Base-by-base conservation (phyloP, 352 stramenopile species). In the Globisporangium radiosum region DNA sequence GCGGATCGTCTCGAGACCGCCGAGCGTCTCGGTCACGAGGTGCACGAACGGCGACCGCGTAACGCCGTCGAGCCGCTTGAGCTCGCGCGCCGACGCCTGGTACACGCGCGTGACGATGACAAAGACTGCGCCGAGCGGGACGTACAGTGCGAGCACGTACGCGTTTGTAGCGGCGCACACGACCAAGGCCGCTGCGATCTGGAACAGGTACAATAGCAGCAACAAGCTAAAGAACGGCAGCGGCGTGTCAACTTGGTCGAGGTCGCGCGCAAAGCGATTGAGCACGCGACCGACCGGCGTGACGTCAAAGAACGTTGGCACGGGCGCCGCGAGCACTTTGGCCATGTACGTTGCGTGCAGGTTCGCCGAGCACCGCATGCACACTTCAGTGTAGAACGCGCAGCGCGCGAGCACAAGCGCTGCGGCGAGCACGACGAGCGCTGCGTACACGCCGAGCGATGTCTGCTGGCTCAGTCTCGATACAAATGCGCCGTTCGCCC, bases 1-100 rank as follows among this genome's bases (percentile, higher is more conserved):
- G 15, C 84, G 75, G 54, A 95, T 85, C 7, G 81, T 88, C 37
- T 72, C 69, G 52, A 94, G 62, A 8, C 86, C 86, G 57, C 78
- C 76, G 36, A 90, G 60, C 5, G 95, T 98, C 69, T 99, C 88
- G 1, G 79, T 90, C 44, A 98, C 88, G 59, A 97, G 79, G 4
- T 85, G 77, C 71, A 98, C 98, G 38, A 99, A 82, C 6, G 95
- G 96, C 43, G 81, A 77, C 47, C 78, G 76, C 5, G 76, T 75
- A 33, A 83, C 75, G 36, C 69, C 80, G 54, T 93, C 84, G 5
- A 87, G 61, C 0, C 78, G 77, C 54, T 90, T 72, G 36, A 90
- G 58, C 39, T 88, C 72, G n/a, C 90, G 75, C 36, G 79, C 86
- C 11, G 81, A 87, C 54, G 78, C 74, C 5, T 64, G 56, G 58